Base-by-base conservation (phyloP, 106 monocot species). In the Phalaenopsis aphrodite region DNA sequence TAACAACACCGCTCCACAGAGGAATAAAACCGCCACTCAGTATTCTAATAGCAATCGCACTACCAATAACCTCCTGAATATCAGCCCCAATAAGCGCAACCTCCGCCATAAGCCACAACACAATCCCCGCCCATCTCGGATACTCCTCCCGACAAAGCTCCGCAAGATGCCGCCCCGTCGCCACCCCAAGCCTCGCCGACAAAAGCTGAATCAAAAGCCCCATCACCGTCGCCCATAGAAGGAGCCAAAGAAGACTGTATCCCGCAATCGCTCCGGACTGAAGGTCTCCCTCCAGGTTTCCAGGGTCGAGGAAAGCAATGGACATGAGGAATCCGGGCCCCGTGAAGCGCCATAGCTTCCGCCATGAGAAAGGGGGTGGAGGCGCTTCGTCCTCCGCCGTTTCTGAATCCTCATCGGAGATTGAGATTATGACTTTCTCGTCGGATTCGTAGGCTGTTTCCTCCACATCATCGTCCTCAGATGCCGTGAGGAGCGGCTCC, bases 1-100 rank as follows among this genome's bases (percentile, higher is more conserved):
- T 87, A 21, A 93, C 56, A 24, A 93, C 90, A 4, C 93, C 93
- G 17, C 81, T 86, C 93, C 90, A 93, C 2, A 93, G 81, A 5
- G 86, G 90, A 23, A 93, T 42, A 30, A 85, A 71, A 15, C 90
- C 93, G 8, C 84, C 75, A 61, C 88, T 90, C 61, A 93, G 82
- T 52, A 93, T 93, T 87, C 83, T 85, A n/a, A 93, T 87, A 0
- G 93, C 90, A 52, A 93, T 90, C 21, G 93, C 93, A 38, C 90
- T 90, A 23, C 93, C 93, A 80, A 93, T 93, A 16, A 93, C 93
- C 83, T 93, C 93, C 87, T 93, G 93, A 1, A 93, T 90, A 42
- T 93, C 93, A 4, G 90, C 93, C 37, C 90, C 88, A 42, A 93
- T 88, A 75, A 93, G 75, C 30, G 93, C 88, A 67, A 93, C 80